Evolutionary conservation across 1,284 basidiomycete species (phyloP).

Genomic region (Ganoderma resinaceum): DNA sequence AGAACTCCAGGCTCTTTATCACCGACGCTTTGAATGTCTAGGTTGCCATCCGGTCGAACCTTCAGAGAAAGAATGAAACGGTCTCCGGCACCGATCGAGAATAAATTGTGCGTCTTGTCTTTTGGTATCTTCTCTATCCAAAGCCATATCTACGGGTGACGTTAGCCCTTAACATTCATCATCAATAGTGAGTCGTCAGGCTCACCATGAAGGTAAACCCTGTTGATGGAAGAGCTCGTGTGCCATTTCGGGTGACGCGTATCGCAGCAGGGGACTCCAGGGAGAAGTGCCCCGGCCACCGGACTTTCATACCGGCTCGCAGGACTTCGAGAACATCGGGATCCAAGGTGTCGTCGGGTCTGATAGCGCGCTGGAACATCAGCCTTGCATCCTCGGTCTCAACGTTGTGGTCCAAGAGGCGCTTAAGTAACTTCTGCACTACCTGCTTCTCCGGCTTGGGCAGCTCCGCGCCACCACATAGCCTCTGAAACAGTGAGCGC

Average conservation of each 20-base stretch:
- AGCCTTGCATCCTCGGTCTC: slow-evolving; percentile 62
- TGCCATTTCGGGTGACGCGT: slow-evolving; percentile 48
- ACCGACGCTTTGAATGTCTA: slow-evolving; percentile 57
- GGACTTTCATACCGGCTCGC: slow-evolving; percentile 69
- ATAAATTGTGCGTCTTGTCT: slow-evolving; percentile 49
- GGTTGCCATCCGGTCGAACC: slow-evolving; percentile 60
- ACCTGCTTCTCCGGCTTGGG: slow-evolving; percentile 58
- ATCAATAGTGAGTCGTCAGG: not conserved
- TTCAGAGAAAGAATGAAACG: slow-evolving; percentile 51
- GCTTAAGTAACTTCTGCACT: slow-evolving; percentile 65
- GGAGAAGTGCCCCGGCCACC: slow-evolving; percentile 79
- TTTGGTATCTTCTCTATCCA: slow-evolving; percentile 67
- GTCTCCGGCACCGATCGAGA: slow-evolving; percentile 49
- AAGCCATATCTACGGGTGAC: slow-evolving; percentile 64
- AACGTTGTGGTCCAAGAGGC: slow-evolving; percentile 74
- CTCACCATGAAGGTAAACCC: slow-evolving; percentile 77
- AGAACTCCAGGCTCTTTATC: slow-evolving; percentile 50
- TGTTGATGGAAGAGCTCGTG: slow-evolving; percentile 57
- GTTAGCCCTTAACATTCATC: slow-evolving; percentile 21
- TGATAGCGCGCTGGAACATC: slow-evolving; percentile 67
- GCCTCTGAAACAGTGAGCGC: slow-evolving; percentile 54
- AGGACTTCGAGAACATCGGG: slow-evolving; percentile 72
- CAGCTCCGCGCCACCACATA: slow-evolving; percentile 35
- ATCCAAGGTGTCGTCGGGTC: slow-evolving; percentile 50
- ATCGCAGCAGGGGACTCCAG: slow-evolving; percentile 62